Base-by-base conservation (phyloP, 495 filamentous ascomycete species). In the Pyrenula aspistea region DNA sequence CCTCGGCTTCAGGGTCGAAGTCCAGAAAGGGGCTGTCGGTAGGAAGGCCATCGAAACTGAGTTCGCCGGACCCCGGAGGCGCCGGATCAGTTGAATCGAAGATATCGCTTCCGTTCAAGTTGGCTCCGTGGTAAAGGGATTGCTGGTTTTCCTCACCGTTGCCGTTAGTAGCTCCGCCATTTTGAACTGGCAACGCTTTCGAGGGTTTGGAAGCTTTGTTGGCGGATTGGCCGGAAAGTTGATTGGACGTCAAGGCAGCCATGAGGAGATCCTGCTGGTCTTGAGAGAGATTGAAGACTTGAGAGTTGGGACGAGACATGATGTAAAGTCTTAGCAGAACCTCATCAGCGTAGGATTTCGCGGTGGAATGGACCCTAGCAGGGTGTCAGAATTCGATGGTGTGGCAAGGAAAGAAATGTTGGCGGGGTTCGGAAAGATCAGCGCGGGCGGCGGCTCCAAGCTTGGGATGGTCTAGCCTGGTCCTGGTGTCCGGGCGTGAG, bases 221-320 rank as follows among this genome's bases (percentile, higher is more conserved):
- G 4, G 53, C 0, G 58, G 1, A 22, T n/a, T 42, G 31, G 8
- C 31, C 31, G 56, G 63, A 59, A 57, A 77, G 71, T 22, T 73
- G 75, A 69, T 92, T 92, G 55, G 91, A 94, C 51, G 85, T 84
- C 60, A 98, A 82, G 22, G 93, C 92, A 51, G 89, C 88, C 48
- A 91, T 83, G 49, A 97, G 73, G 47, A 96, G 83, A 65, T 87
- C 85, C 71, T 96, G 89, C 68, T 98, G 89, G 63, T 86, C 83
- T 19, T 86, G 84, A 42, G 89, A 89, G 58, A 96, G 85, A 66
- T 84, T 85, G 47, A 10, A 52, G 15, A 42, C 31, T 42, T 42
- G 31, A 42, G 31, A 42, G 15, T 42, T 42, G 4, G 31, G 31
- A 42, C 31, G 31, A 42, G 31, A 42, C 31, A 42, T 42, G 31